A percentile compares a stretch with the other conserved stretches of the same genome.
Evolutionary conservation across 495 filamentous ascomycete species (phyloP).

Genomic region (Penicillium atrosanguineum): DNA sequence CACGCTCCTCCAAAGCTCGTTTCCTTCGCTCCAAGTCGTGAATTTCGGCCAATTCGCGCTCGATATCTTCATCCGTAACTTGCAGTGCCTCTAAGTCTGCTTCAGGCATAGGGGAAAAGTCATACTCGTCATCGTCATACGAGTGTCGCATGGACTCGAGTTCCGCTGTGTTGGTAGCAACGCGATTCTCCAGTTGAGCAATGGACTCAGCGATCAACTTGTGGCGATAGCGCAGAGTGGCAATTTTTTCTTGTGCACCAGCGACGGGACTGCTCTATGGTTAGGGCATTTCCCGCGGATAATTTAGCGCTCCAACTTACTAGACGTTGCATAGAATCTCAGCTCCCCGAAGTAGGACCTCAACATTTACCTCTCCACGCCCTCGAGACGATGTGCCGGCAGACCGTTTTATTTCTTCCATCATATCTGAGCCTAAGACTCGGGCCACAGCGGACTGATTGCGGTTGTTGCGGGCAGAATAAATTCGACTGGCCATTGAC

Average conservation of each 20-base stretch:
- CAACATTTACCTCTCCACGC: constrained; percentile 79
- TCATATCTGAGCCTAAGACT: constrained; percentile 82
- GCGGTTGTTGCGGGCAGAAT: constrained; percentile 55
- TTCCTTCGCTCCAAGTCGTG: constrained; percentile 96
- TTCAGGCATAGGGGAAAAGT: constrained; percentile 32
- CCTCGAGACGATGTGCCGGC: constrained; percentile 40
- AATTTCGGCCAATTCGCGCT: constrained; percentile 90
- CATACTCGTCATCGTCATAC: constrained; percentile 38
- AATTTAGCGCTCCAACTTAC: constrained; percentile 38
- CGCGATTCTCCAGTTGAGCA: constrained; percentile 71
- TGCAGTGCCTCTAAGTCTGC: constrained; percentile 45
- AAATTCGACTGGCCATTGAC: constrained; percentile 50
- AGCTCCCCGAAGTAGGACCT: constrained; percentile 79
- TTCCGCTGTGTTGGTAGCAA: constrained; percentile 72
- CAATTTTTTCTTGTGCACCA: constrained; percentile 78
- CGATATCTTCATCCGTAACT: constrained; percentile 74
- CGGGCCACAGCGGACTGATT: constrained; percentile 85
- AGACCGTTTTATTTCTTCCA: constrained; percentile 71
- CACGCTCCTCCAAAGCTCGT: constrained; percentile 68
- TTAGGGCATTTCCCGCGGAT: background rate
- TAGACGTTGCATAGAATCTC: constrained; percentile 91
- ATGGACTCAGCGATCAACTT: constrained; percentile 71
- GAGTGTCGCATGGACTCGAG: constrained; percentile 69
- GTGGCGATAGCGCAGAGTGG: constrained; percentile 67
- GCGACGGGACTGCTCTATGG: constrained; percentile 60